Base-by-base conservation (phyloP, 495 filamentous ascomycete species). In the Apiosordaria backusii region DNA sequence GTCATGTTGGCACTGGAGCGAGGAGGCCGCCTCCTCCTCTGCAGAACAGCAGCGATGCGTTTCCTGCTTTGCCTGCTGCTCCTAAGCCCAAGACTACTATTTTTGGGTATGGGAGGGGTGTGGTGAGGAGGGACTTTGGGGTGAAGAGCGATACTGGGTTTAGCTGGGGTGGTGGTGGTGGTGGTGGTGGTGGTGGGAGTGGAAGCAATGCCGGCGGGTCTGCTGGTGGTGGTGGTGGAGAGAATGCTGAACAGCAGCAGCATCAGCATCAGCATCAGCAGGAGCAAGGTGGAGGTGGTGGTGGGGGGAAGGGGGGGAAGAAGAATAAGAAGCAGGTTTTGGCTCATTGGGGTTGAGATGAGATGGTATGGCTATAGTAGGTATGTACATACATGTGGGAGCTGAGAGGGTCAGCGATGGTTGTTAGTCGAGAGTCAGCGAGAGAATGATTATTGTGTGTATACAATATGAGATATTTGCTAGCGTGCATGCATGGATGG, bases 301-400 rank as follows among this genome's bases (percentile, higher is more conserved):
- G 67, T 15, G 72, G 72, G 13, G 83, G 82, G 59, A 84, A 84
- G 0, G 91, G 90, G 15, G 22, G 22, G 23, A 92, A 91, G 76
- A 90, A 90, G 63, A 89, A 89, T 18, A 92, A 92, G 76, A 94
- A 94, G 79, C 89, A 94, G 78, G 88, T 90, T 4, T 76, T 93
- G 61, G 84, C 87, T 62, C 81, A 85, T 66, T 85, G 82, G 82
- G 82, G 82, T 3, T 85, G 66, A 71, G 22, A 18, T 7, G 19
- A 16, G n/a, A 23, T 19, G 10, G 16, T n/a, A n/a, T n/a, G 55
- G 16, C 4, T 4, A 25, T 3, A 58, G 21, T 7, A 18, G 22
- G 18, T 35, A 23, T 29, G 57, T 60, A 18, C 26, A 25, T 21
- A 6, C 9, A 9, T n/a, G 53, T n/a, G n/a, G n/a, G n/a, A n/a